Base-by-base conservation (phyloP, 208 protist species). In the Phytomonas serpens region DNA sequence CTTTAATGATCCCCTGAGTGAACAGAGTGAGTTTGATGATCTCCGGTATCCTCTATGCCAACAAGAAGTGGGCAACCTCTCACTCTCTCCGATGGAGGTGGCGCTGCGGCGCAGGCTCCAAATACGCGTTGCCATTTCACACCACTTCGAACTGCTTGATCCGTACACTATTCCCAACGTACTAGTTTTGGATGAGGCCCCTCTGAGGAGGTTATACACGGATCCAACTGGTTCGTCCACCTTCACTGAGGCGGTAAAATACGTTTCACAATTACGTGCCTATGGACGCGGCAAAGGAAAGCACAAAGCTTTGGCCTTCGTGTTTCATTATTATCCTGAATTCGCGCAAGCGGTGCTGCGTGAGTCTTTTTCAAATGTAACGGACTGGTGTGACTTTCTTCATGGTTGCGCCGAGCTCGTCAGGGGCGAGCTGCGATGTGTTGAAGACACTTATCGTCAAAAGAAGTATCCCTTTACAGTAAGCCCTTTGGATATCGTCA, bases 131-230 rank as follows among this genome's bases (percentile, higher is more conserved):
- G 67, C 64, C 6, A 73, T 84, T 23, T 36, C 67, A 7, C 51
- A 36, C n/a, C 34, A 73, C 65, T 84, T 86, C 37, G 52, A 80
- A 9, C 70, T 73, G 2, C 31, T 94, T n/a, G 83, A 88, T 64
- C 85, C 88, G 0, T 78, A 85, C 74, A 75, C 75, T 40, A 71
- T 94, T 7, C 88, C 88, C n/a, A 94, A 92, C 72, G 66, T 90
- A n/a, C 61, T 16, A 2, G 7, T 31, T 34, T 23, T 67, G 19
- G 52, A 72, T 32, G 31, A 64, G 19, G 19, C 16, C 33, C 67
- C 66, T 29, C 73, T 91, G 11, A 52, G 80, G 52, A 52, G 72
- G 27, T 68, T 94, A 19, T 80, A 86, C 71, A 73, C 68, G 0
- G 80, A 79, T 0, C 64, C 86, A 14, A 74, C 80, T 31, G 70